Base-by-base conservation (phyloP, 169 alveolate species). In the Plasmodium fragile region DNA sequence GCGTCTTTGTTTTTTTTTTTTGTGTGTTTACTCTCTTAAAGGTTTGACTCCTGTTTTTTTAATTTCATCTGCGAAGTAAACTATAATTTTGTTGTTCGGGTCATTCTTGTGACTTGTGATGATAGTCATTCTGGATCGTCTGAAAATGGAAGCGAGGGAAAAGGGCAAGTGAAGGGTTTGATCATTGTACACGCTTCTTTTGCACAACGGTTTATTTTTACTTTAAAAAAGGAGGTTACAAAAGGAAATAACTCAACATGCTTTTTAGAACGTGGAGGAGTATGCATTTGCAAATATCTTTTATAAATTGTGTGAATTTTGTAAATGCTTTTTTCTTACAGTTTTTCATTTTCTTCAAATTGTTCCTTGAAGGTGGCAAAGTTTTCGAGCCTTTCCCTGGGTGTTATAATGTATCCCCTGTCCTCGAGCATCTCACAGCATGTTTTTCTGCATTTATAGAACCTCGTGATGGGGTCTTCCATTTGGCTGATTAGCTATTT, bases 41-140 rank as follows among this genome's bases (percentile, higher is more conserved):
- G 99, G 99, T 87, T 98, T 98, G 39, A 98, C 99, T 8, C 99
- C 99, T 7, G 98, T 98, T 81, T 97, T 97, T 93, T 97, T 98
- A 81, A 96, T 95, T 77, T 98, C 99, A 81, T 98, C 99, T 6
- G 98, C 98, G 92, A 98, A 98, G 93, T 97, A 97, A 43, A 97
- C 98, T 45, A 98, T 93, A 16, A 98, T 92, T 83, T 97, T 95
- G 36, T 98, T 92, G 52, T 96, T 97, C 52, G 97, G 91, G 83
- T 98, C 99, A 22, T 93, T 96, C 80, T 93, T 97, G 65, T 92
- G 97, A 8, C 97, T 96, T 18, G 98, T 98, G 25, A 96, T 98
- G 95, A 97, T 89, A 34, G 96, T 71, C 98, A 97, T 97, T 82
- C 96, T 96, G 13, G 98, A 95, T 45, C 98, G 97, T 87, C 98